These are phyloP conservation scores for Lablab purpureus DNA, from an alignment of 306 rosid genomes.

Conservation along the genomic window DNA sequence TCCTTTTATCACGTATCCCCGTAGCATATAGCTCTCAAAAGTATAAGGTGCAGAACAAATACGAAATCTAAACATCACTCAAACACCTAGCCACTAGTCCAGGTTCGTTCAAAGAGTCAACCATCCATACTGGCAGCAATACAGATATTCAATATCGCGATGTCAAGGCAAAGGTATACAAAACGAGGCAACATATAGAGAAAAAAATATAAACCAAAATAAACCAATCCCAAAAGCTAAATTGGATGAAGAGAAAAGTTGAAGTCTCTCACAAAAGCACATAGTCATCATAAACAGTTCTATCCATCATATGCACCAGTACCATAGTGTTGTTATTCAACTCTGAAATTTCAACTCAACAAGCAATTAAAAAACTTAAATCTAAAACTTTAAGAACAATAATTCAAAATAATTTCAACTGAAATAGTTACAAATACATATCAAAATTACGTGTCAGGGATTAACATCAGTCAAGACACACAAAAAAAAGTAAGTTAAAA, in stretches of 20 bases:
- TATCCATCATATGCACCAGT: background rate
- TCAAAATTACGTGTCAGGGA: background rate
- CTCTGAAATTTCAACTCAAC: background rate
- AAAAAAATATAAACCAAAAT: background rate
- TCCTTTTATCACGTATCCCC: background rate
- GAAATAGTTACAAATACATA: background rate
- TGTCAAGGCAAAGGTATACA: background rate
- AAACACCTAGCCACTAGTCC: background rate
- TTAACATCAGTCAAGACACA: too few relatives aligned
- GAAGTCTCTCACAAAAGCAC: background rate
- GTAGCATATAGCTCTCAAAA: background rate
- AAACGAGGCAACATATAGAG: background rate
- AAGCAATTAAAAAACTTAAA: background rate
- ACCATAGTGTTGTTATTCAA: background rate
- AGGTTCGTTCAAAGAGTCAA: background rate
- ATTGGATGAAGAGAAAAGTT: background rate
- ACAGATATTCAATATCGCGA: background rate
- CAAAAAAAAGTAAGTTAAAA: background rate
- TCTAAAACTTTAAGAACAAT: background rate
- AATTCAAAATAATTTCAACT: conserved; percentile 2
- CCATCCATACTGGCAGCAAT: background rate
- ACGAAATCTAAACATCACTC: background rate
- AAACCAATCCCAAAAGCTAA: background rate
- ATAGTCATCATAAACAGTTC: background rate
- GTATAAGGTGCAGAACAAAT: background rate